These are phyloP conservation scores for Grosmannia huntii DNA, from an alignment of 2,329 filamentous ascomycete genomes.

Conservation along the genomic window DNA sequence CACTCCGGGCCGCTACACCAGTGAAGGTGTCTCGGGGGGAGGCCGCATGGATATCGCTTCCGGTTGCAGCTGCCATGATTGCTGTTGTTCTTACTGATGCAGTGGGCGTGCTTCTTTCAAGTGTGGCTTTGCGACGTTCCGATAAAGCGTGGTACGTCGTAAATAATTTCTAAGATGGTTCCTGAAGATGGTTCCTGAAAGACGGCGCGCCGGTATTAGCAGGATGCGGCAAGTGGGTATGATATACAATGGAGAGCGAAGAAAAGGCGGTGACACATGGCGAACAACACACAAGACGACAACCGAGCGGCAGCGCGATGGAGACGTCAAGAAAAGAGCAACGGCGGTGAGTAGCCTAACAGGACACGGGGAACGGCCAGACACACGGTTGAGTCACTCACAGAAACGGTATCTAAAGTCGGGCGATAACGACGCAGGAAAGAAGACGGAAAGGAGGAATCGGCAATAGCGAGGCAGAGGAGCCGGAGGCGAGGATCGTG, in stretches of 20 bases:
- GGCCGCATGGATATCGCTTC: conserved; percentile 54
- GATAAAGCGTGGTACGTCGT: background rate
- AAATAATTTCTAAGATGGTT: too few species aligned
- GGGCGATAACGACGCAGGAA: conserved; percentile 7
- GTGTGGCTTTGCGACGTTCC: background rate
- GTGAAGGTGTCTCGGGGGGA: conserved; percentile 57
- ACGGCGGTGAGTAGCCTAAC: background rate
- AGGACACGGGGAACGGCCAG: background rate
- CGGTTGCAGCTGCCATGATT: conserved; percentile 48
- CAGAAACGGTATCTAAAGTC: conserved; percentile 19
- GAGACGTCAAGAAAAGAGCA: background rate
- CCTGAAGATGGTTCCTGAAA: background rate
- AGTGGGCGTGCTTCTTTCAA: background rate
- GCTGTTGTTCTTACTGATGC: conserved; percentile 32
- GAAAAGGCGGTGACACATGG: background rate
- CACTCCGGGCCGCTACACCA: conserved; percentile 57
- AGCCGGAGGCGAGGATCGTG: conserved; percentile 43
- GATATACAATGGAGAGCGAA: background rate
- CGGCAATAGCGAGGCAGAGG: conserved; percentile 23
- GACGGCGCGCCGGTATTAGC: background rate
- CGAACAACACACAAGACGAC: background rate
- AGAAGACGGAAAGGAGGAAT: conserved; percentile 13
- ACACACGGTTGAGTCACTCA: conserved; percentile 19
- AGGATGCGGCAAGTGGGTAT: background rate
- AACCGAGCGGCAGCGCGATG: background rate